Conservation (phyloP, 2,329 filamentous ascomycete species). For the Fusarium protoensiforme region DNA sequence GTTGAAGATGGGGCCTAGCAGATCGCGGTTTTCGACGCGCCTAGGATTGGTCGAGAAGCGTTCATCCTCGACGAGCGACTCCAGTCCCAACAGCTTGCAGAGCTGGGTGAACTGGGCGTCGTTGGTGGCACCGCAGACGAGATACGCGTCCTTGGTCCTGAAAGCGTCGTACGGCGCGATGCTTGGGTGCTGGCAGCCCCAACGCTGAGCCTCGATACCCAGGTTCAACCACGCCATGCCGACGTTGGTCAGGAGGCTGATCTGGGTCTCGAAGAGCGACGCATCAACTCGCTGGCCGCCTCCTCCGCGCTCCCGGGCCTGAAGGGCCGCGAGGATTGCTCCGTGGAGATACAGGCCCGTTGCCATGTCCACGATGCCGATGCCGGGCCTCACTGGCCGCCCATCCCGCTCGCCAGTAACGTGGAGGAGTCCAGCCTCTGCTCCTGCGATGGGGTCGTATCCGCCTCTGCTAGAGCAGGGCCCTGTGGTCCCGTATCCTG, state of each 20-base stretch:
- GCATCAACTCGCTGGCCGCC: constrained; percentile 56
- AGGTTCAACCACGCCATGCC: constrained; percentile 52
- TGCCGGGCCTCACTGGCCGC: constrained; percentile 53
- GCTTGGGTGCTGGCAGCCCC: constrained; percentile 58
- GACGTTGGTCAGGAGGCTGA: constrained; percentile 55
- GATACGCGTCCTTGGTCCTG: constrained; percentile 47
- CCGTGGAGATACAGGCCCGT: constrained; percentile 59
- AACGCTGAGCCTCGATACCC: constrained; percentile 53
- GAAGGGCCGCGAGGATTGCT: constrained; percentile 55
- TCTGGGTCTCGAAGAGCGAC: constrained; percentile 57
- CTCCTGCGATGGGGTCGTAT: constrained; percentile 58
- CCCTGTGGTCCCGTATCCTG: constrained; percentile 46
- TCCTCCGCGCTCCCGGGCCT: constrained; percentile 50
- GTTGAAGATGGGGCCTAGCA: neutral
- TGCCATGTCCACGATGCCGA: constrained; percentile 56
- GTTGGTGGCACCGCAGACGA: constrained; percentile 49
- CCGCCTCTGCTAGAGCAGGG: constrained; percentile 55
- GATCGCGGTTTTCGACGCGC: constrained; percentile 41
- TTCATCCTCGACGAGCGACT: constrained; percentile 37
- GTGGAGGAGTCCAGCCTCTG: constrained; percentile 56
- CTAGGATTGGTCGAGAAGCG: constrained; percentile 47
- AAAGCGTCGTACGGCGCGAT: constrained; percentile 60
- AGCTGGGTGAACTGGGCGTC: constrained; percentile 49
- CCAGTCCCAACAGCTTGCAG: constrained; percentile 40
- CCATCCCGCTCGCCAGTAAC: constrained; percentile 55